Conservation (phyloP, 345 rosid genomes). For the Leavenworthia alabamica region DNA sequence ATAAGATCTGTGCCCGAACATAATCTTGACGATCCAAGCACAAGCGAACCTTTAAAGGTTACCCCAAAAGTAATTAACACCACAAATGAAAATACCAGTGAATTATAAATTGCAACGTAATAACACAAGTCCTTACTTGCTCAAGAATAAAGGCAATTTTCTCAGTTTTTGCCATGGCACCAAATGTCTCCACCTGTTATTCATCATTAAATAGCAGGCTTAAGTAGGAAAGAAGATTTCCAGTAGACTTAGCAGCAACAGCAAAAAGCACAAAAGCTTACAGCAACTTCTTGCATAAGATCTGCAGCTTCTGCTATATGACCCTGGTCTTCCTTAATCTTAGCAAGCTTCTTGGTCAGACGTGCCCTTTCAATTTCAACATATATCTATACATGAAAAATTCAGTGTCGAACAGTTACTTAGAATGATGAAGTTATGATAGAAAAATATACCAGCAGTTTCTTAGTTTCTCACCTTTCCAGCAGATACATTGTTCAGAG, state of each 20-base stretch:
- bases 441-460: not conserved
- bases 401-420: not conserved
- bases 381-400: constrained; percentile 54
- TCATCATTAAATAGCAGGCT: too few relatives aligned
- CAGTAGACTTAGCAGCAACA: too few relatives aligned
- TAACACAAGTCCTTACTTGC: constrained; percentile 45
- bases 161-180: constrained; percentile 96
- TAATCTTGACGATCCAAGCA: constrained; percentile 88
- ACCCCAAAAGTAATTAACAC: too few relatives aligned
- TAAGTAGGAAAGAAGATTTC: too few relatives aligned
- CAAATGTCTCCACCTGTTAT: constrained; percentile 86
- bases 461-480: constrained; percentile 63
- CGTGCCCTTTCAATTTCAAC: constrained; percentile 98
- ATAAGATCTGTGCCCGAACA: constrained; percentile 84
- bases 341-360: constrained; percentile 76
- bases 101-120: too few relatives aligned
- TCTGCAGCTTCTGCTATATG: constrained; percentile 92
- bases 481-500: constrained; percentile 78
- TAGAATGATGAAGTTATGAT: not conserved
- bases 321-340: constrained; percentile 89
- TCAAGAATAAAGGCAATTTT: constrained; percentile 93
- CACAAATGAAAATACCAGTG: too few relatives aligned
- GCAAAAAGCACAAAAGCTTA: too few relatives aligned
- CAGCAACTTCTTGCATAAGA: constrained; percentile 98
- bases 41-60: constrained; percentile 80